Percentiles rank a stretch among this genome's conserved stretches.
Evolutionary conservation across 2,329 filamentous ascomycete genomes (phyloP).

Genomic region (Cytospora schulzeri): DNA sequence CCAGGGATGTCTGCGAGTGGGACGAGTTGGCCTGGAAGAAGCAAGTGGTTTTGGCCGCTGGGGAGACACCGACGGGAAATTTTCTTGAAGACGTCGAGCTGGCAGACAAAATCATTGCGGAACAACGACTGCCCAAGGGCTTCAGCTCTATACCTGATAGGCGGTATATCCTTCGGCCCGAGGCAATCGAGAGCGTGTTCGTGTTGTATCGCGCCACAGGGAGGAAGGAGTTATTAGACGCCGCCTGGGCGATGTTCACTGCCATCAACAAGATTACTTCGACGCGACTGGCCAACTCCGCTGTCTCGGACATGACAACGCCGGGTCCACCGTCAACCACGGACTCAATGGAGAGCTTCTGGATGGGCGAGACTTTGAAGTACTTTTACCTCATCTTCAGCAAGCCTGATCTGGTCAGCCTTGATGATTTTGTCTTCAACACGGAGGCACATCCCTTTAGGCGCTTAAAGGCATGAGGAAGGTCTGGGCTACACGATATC

Average conservation of each 20-base stretch:
- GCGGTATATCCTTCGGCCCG: slow-evolving; percentile 26
- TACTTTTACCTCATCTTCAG: slow-evolving; percentile 28
- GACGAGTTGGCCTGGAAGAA: slow-evolving; percentile 35
- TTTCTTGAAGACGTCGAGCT: slow-evolving; percentile 10
- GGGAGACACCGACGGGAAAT: slow-evolving; percentile 15
- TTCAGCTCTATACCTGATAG: slow-evolving; percentile 18
- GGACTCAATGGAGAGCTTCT: slow-evolving; percentile 29
- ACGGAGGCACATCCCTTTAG: slow-evolving; percentile 27
- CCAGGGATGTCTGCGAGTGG: slow-evolving; percentile 34
- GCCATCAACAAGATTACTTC: slow-evolving; percentile 18
- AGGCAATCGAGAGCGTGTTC: slow-evolving; percentile 28
- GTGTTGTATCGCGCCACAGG: slow-evolving; percentile 24
- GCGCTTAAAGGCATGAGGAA: not conserved
- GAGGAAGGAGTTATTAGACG: slow-evolving; percentile 15
- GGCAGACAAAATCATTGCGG: slow-evolving; percentile 14
- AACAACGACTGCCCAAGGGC: slow-evolving; percentile 16
- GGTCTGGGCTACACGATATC: not conserved
- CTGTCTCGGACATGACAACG: slow-evolving; percentile 18
- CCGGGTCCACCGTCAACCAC: not conserved
- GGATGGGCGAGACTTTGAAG: slow-evolving; percentile 27
- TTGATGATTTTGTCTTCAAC: slow-evolving; percentile 27
- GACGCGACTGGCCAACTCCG: slow-evolving; percentile 19
- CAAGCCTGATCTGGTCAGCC: slow-evolving; percentile 7
- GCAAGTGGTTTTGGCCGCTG: slow-evolving; percentile 20
- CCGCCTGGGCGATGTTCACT: slow-evolving; percentile 26